These are phyloP conservation scores for Nigrospora oryzae DNA, from an alignment of 2,329 filamentous ascomycete genomes.

Conservation along the genomic window DNA sequence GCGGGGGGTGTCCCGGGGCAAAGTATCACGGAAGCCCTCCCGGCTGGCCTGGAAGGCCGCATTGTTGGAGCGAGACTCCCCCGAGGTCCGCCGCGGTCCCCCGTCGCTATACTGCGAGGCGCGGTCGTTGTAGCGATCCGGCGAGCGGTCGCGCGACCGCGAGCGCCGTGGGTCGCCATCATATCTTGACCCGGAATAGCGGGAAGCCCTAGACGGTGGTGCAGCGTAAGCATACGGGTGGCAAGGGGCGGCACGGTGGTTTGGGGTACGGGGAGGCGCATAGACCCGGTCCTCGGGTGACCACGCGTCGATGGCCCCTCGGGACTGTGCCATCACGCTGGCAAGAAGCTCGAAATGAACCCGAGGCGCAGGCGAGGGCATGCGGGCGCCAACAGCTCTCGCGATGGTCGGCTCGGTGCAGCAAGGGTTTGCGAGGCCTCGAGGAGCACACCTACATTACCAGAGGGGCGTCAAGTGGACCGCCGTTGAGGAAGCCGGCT, in stretches of 20 bases:
- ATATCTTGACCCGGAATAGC: conserved; percentile 51
- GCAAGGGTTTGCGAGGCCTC: no score
- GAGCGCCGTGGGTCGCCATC: conserved; percentile 54
- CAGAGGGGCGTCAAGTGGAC: neutral
- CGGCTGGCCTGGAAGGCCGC: conserved; percentile 53
- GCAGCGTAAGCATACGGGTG: conserved; percentile 1
- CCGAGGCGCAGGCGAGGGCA: no score
- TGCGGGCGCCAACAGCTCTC: no score
- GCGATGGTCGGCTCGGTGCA: no score
- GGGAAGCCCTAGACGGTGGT: conserved; percentile 31
- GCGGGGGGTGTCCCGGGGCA: conserved; percentile 64
- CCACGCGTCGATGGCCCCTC: no score
- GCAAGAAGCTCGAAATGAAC: no score
- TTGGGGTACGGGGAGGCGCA: no score
- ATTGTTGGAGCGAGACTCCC: conserved; percentile 46
- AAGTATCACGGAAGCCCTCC: conserved; percentile 46
- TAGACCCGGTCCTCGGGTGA: no score
- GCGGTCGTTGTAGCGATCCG: conserved; percentile 52
- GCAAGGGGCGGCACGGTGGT: neutral
- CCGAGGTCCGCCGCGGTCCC: conserved; percentile 62
- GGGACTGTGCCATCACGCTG: no score
- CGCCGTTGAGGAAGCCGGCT: neutral
- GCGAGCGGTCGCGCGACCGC: conserved; percentile 62
- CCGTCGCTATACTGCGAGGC: conserved; percentile 48
- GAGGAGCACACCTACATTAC: conserved; percentile 1